Percentiles rank a stretch among this genome's conserved stretches.
These are phyloP conservation scores for Cucurbitaria berberidis DNA, from an alignment of 2,329 filamentous ascomycete genomes.

Conservation along the genomic window DNA sequence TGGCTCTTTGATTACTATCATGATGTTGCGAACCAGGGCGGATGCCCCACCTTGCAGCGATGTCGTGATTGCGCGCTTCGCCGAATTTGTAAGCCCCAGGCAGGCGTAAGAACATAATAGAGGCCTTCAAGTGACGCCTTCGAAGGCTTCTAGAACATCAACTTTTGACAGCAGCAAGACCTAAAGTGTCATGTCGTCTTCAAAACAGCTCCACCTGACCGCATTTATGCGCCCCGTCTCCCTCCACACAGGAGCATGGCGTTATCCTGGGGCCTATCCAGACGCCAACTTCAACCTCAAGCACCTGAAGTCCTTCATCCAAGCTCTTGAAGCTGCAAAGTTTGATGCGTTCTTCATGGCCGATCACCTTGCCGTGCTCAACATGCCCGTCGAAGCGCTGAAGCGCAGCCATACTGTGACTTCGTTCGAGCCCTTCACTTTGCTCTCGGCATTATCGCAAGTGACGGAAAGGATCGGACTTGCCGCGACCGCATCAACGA, in stretches of 20 bases:
- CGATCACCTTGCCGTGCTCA: constrained; percentile 67
- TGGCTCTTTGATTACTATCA: too few relatives aligned
- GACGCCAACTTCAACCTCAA: constrained; percentile 65
- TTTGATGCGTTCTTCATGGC: constrained; percentile 50
- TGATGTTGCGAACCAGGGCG: too few relatives aligned
- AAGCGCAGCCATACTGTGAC: constrained; percentile 62
- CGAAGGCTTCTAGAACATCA: not conserved
- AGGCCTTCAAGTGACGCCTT: not conserved
- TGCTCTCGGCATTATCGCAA: constrained; percentile 68
- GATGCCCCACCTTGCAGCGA: not conserved
- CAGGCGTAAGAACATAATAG: not conserved
- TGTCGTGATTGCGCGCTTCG: not conserved
- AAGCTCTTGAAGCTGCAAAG: constrained; percentile 46
- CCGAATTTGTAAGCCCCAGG: not conserved
- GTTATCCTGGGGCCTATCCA: constrained; percentile 61
- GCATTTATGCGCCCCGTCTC: constrained; percentile 66
- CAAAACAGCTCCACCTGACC: constrained; percentile 53
- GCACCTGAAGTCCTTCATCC: constrained; percentile 61
- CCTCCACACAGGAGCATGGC: constrained; percentile 63
- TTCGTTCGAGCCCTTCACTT: constrained; percentile 70
- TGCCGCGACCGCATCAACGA: constrained; percentile 69
- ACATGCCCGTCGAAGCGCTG: constrained; percentile 61
- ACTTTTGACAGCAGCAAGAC: not conserved
- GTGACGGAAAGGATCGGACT: constrained; percentile 72
- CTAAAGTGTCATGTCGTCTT: not conserved